Percentiles rank a stretch among this genome's conserved stretches.
phyloP scores from a whole-genome alignment of 2,329 filamentous ascomycete species.

The Pestalotiopsis sp. region DNA sequence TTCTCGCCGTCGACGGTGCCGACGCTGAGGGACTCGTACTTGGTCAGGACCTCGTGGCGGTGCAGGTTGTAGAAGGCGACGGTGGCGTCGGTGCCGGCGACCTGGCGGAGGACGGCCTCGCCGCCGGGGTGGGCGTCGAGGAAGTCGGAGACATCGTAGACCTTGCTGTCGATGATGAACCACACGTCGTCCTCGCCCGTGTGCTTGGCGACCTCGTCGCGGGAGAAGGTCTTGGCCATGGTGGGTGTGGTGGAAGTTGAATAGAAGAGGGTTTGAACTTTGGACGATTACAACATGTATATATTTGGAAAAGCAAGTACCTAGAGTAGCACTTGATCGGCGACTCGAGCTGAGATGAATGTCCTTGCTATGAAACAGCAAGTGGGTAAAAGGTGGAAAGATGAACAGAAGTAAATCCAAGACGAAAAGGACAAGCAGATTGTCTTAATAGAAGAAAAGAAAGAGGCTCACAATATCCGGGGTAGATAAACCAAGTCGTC shows the following conservation, averaged over 20 bases:
- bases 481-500: neutral
- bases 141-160: conserved; percentile 87
- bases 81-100: conserved; percentile 82
- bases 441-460: neutral
- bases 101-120: conserved; percentile 76
- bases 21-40: conserved; percentile 75
- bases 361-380: too few species aligned
- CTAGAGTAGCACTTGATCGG: neutral
- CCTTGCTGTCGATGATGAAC: conserved; percentile 84
- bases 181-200: conserved; percentile 76
- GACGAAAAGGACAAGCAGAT: neutral
- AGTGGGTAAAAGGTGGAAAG: neutral
- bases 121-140: conserved; percentile 84
- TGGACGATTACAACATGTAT: neutral
- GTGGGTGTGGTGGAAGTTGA: neutral
- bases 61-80: conserved; percentile 90
- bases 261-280: too few species aligned
- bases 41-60: conserved; percentile 83
- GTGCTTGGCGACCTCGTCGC: conserved; percentile 73
- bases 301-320: neutral
- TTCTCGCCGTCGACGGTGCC: conserved; percentile 77
- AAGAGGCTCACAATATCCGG: neutral
- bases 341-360: too few species aligned
- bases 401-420: neutral
- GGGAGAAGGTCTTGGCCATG: conserved; percentile 54